Evolutionary conservation across 2,329 filamentous ascomycete genomes (phyloP).

Genomic region (Talaromyces pinophilus): DNA sequence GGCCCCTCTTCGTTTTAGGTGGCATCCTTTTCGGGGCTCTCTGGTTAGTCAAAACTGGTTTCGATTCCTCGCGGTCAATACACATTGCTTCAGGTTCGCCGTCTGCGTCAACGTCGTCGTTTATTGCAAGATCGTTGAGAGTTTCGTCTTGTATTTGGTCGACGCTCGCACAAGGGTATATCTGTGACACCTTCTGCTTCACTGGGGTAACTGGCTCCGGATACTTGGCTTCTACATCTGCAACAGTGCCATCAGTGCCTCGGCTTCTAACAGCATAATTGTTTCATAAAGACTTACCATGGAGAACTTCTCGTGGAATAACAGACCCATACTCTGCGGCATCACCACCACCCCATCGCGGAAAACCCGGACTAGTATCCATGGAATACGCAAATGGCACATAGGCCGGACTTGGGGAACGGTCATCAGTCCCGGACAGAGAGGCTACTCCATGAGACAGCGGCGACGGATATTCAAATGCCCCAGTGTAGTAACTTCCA

Average conservation of each 20-base stretch:
- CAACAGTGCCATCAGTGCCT: neutral
- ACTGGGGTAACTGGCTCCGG: slow-evolving; percentile 23
- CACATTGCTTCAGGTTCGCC: slow-evolving; percentile 15
- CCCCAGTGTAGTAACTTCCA: neutral
- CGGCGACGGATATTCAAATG: slow-evolving; percentile 17
- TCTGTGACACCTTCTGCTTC: slow-evolving; percentile 14
- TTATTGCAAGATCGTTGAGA: slow-evolving; percentile 13
- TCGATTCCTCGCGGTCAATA: neutral
- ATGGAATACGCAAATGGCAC: neutral
- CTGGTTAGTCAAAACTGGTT: neutral
- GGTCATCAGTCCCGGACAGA: slow-evolving; percentile 30
- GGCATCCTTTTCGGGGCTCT: neutral
- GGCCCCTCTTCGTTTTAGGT: slow-evolving; percentile 6
- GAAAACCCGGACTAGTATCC: neutral
- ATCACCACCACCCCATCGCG: slow-evolving; percentile 24
- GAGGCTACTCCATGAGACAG: slow-evolving; percentile 21
- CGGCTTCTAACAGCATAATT: neutral
- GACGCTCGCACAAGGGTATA: slow-evolving; percentile 10
- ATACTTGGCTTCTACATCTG: slow-evolving; percentile 13
- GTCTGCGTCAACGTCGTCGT: slow-evolving; percentile 23
- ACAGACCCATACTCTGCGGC: slow-evolving; percentile 26
- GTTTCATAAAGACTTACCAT: slow-evolving; percentile 9
- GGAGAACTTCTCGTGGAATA: slow-evolving; percentile 30
- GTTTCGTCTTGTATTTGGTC: neutral
- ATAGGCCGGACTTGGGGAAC: slow-evolving; percentile 26